Base-by-base conservation (phyloP, 1,284 basidiomycete species). In the Jaminaea rosea region DNA sequence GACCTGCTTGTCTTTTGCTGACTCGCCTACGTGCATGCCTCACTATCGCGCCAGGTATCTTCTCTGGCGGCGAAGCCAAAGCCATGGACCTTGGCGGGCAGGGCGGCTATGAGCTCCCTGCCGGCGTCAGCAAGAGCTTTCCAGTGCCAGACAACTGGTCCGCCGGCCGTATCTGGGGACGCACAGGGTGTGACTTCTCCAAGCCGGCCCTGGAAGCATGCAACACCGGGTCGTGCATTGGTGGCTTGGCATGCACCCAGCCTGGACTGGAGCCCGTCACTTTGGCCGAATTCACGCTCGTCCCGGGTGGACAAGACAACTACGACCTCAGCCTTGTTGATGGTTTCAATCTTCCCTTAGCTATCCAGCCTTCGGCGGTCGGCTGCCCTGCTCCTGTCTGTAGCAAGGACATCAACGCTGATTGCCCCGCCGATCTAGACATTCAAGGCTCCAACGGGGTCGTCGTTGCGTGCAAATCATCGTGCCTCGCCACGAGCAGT, bases 341-440 rank as follows among this genome's bases (percentile, higher is more conserved):
- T 60, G 81, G 81, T 0, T 80, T 78, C 69, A 83, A 84, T 69
- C 65, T 84, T 7, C 83, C 83, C 5, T 75, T 81, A 70, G 69
- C 76, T 5, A 81, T 84, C 53, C 73, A 73, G 34, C 81, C 56
- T 31, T 31, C 80, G 73, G 79, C 77, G 65, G 67, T 70, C 26
- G 79, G 79, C n/a, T 83, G 82, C 65, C 66, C 59, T 9, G 71
- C 78, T 15, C 77, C 80, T 2, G 70, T 75, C 44, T 84, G 83
- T 67, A 69, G 78, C 0, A 78, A 79, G 37, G 81, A 84, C 62
- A 76, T 84, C 50, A 78, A 77, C 15, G 77, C 77, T 11, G 72
- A 76, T 53, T 81, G 80, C 78, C 46, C 29, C 15, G 21, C 1
- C 6, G 6, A 21, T 29, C 9, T 52, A n/a, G 41, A 27, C 13